These are phyloP conservation scores for Ulvella scutata DNA, from an alignment of 139 green algal genomes.

Conservation along the genomic window DNA sequence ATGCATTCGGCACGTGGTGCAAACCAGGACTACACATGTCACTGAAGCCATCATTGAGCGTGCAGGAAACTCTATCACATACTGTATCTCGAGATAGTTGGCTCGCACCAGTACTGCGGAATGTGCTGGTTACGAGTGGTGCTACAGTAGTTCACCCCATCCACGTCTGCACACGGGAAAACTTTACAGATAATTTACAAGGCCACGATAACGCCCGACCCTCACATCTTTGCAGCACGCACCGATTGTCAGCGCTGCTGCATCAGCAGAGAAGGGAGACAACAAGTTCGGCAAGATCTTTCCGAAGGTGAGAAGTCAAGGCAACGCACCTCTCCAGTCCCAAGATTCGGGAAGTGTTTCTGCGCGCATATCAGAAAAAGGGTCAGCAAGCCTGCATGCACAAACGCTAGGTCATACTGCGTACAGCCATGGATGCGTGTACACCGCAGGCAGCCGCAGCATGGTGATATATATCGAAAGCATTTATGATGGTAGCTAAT, in stretches of 20 bases:
- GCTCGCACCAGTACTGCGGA: conserved; percentile 34
- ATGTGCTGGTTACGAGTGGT: conserved; percentile 64
- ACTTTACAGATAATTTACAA: neutral
- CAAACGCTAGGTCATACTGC: neutral
- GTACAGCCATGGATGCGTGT: neutral
- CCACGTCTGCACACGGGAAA: conserved; percentile 24
- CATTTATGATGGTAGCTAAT: neutral
- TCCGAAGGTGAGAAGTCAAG: too few species aligned
- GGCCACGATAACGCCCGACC: neutral
- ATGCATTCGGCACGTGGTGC: neutral
- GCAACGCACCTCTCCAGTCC: conserved; percentile 24
- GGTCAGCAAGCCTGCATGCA: neutral
- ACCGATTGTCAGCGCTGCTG: neutral
- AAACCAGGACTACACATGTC: neutral
- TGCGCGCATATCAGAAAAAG: neutral
- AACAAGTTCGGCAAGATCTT: neutral
- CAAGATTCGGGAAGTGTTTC: conserved; percentile 20
- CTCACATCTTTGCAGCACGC: neutral
- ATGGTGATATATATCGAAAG: neutral
- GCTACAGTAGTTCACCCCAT: conserved; percentile 44
- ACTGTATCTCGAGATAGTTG: neutral
- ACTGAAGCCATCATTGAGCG: neutral
- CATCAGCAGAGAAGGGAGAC: neutral
- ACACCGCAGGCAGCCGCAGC: neutral
- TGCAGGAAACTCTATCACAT: neutral